phyloP scores from a whole-genome alignment of 2,329 filamentous ascomycete genomes.

The Fusarium humuli region DNA sequence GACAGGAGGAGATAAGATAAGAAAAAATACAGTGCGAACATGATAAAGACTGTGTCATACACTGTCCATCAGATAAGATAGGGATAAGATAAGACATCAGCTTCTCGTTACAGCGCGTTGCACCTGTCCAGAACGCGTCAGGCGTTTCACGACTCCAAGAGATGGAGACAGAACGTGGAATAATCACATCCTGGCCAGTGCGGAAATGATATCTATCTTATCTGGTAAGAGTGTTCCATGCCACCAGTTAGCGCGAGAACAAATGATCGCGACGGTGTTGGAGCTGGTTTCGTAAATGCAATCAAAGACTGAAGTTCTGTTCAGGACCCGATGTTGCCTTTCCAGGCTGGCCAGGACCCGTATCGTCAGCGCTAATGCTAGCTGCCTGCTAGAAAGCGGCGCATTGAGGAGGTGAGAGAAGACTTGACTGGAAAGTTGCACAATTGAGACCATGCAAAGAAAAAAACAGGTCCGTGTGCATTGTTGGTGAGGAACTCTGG shows the following conservation, averaged over 20 bases:
- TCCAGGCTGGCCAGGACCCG: background rate
- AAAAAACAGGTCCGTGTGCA: background rate
- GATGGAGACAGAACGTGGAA: background rate
- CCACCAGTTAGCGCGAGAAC: background rate
- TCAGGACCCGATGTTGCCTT: background rate
- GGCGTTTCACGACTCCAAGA: background rate
- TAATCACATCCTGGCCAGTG: background rate
- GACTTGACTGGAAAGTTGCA: background rate
- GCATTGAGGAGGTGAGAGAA: background rate
- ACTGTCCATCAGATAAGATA: too few relatives aligned
- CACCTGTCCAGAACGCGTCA: background rate
- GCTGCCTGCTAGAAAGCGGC: background rate
- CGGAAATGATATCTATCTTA: background rate
- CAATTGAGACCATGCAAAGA: background rate
- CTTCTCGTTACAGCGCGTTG: background rate
- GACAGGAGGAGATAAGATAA: fast-evolving
- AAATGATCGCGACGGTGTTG: too few relatives aligned
- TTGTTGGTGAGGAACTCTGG: too few relatives aligned
- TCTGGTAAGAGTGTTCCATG: background rate
- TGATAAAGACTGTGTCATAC: fast-evolving
- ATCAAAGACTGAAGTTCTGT: background rate
- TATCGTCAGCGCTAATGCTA: background rate
- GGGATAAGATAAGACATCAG: too few relatives aligned
- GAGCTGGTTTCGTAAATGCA: background rate
- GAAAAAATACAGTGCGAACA: fast-evolving